phyloP scores from a whole-genome alignment of 73 alveolate species.

The Paramecium bursaria region DNA sequence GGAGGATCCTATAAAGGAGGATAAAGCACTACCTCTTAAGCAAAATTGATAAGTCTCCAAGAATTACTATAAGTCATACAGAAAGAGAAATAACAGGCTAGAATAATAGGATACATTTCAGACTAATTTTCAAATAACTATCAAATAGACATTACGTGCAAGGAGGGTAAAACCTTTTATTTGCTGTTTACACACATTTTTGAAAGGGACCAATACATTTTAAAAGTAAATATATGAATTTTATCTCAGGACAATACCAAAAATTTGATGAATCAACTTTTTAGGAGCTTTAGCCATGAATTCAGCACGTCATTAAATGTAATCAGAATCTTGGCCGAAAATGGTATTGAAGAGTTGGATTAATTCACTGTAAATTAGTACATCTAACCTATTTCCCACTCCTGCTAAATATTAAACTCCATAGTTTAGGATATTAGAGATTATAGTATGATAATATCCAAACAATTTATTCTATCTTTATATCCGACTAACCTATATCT shows the following conservation, averaged over 20 bases:
- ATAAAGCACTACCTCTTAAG: background rate
- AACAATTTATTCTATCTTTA: background rate
- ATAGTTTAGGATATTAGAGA: constrained; percentile 43
- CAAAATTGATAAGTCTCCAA: no score
- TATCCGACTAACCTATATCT: background rate
- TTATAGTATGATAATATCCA: constrained; percentile 29
- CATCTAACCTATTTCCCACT: constrained; percentile 15
- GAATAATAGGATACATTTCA: background rate
- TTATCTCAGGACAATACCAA: no score
- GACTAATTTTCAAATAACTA: background rate
- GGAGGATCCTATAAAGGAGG: background rate
- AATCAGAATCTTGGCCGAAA: constrained; percentile 42
- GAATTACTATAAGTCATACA: background rate
- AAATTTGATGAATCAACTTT: constrained; percentile 14
- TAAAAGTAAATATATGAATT: constrained; percentile 11
- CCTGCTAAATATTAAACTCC: constrained; percentile 41
- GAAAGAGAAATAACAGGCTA: background rate
- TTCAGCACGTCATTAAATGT: constrained; percentile 48
- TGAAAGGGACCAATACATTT: constrained; percentile 43
- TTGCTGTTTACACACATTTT: background rate
- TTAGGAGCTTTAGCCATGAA: constrained; percentile 57
- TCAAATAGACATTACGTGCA: background rate
- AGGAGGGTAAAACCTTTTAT: background rate
- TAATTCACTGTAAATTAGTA: background rate
- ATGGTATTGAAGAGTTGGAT: constrained; percentile 14